phyloP scores from a whole-genome alignment of 1,284 basidiomycete genomes.

The Xerocomus minutiporus region DNA sequence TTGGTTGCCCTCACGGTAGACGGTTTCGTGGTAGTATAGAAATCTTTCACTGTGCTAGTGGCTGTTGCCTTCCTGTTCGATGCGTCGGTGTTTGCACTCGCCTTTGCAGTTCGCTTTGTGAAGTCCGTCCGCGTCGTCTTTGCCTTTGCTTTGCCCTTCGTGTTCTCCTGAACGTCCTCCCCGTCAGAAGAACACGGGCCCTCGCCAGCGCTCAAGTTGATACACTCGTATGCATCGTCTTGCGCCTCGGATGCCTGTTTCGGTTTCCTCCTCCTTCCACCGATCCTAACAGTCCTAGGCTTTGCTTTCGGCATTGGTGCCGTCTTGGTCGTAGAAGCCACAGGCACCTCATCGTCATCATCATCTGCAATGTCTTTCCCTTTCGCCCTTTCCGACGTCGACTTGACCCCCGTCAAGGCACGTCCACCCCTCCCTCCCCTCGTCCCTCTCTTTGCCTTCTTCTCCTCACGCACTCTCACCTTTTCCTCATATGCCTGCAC shows the following conservation, averaged over 20 bases:
- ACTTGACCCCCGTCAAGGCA: background rate
- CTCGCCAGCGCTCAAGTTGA: conserved; percentile 27
- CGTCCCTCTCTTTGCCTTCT: conserved; percentile 43
- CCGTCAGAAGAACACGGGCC: conserved; percentile 22
- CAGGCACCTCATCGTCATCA: background rate
- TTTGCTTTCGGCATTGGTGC: conserved; percentile 6
- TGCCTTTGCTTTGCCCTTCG: conserved; percentile 12
- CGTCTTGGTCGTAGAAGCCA: conserved; percentile 9
- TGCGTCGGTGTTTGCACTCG: background rate
- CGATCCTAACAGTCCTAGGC: conserved; percentile 2
- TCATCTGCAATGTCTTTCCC: background rate
- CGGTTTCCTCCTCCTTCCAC: conserved; percentile 19
- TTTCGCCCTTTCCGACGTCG: conserved; percentile 2
- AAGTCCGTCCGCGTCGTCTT: background rate
- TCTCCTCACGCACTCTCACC: conserved; percentile 45
- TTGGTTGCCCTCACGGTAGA: conserved; percentile 4
- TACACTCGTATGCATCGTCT: conserved; percentile 29
- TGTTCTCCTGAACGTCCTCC: background rate
- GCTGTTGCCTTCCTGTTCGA: background rate
- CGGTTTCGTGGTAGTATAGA: conserved; percentile 15
- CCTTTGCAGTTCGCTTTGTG: conserved; percentile 2
- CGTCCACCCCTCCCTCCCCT: conserved; percentile 9
- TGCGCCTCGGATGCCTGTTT: conserved; percentile 27
- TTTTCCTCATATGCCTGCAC: conserved; percentile 57
- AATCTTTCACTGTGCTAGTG: conserved; percentile 14